A percentile compares a stretch with the other conserved stretches of the same genome.
phyloP scores from a whole-genome alignment of 495 filamentous ascomycete genomes.

The Trichoderma erinaceum region DNA sequence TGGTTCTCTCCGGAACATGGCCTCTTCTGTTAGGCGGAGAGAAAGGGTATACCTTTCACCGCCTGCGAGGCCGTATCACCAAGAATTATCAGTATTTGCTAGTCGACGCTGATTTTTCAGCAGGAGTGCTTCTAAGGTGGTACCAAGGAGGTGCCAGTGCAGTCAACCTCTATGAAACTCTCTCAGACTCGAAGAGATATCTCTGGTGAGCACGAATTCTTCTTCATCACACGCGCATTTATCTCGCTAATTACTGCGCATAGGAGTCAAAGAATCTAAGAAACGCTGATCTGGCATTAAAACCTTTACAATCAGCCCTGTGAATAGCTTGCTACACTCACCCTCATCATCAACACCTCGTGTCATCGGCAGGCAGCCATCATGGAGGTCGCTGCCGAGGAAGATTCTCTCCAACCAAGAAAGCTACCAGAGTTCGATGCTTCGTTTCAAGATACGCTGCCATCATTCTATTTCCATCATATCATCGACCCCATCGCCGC shows the following conservation, averaged over 20 bases:
- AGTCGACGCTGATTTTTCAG: too few relatives aligned
- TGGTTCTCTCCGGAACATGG: neutral
- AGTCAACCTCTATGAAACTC: too few relatives aligned
- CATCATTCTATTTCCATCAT: conserved; percentile 13
- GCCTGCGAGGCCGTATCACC: neutral
- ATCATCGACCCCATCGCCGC: conserved; percentile 13
- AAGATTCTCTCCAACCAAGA: neutral
- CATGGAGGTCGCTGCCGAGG: neutral
- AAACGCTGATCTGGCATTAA: neutral
- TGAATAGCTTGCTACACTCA: neutral
- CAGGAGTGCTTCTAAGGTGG: too few relatives aligned
- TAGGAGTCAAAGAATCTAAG: neutral
- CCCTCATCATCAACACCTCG: neutral
- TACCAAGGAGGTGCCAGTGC: too few relatives aligned
- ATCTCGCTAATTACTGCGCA: neutral
- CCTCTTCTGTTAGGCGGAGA: neutral
- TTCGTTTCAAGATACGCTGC: neutral
- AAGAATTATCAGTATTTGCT: too few relatives aligned
- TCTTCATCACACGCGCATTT: too few relatives aligned
- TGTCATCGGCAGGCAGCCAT: neutral
- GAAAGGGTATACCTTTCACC: neutral
- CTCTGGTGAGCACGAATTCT: neutral
- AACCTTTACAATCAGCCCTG: neutral
- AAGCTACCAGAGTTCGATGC: neutral
- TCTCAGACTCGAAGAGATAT: neutral